Percentiles rank a stretch among this genome's conserved stretches.
Conservation (phyloP, 176 grass and related monocot species). For the Bonia amplexicaulis region DNA sequence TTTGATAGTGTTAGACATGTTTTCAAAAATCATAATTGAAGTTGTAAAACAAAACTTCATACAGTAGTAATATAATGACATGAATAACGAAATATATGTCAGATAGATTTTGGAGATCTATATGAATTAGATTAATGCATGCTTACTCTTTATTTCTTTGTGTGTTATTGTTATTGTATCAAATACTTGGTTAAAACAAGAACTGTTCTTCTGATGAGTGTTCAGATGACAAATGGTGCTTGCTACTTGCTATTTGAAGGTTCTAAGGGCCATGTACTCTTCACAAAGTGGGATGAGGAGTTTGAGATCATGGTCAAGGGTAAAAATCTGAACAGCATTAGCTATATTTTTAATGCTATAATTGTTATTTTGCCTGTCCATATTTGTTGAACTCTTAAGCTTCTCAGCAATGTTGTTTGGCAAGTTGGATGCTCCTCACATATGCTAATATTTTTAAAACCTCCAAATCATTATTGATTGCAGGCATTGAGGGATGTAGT, state of each 20-base stretch:
- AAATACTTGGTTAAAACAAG: slow-evolving; percentile 36
- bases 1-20: neutral
- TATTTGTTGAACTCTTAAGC: neutral
- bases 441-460: slow-evolving; percentile 5
- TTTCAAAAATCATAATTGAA: neutral
- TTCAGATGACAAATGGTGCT: slow-evolving; percentile 66
- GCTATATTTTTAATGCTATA: neutral
- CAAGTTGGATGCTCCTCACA: neutral
- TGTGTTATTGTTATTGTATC: slow-evolving; percentile 8
- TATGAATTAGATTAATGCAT: neutral
- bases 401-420: neutral
- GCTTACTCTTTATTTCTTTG: slow-evolving; percentile 10
- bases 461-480: slow-evolving; percentile 27
- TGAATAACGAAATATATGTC: neutral
- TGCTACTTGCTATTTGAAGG: slow-evolving; percentile 71
- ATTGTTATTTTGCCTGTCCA: neutral
- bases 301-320: slow-evolving; percentile 46
- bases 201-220: slow-evolving; percentile 38
- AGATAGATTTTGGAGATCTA: neutral
- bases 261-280: slow-evolving; percentile 37
- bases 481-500: slow-evolving; percentile 38
- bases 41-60: neutral
- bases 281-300: slow-evolving; percentile 39
- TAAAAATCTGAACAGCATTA: slow-evolving; percentile 26
- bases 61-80: neutral